Evolutionary conservation across 257 asterid species (phyloP), one percentile per base, ranked within the genome.

Genomic region (Ilex aquifolium): DNA sequence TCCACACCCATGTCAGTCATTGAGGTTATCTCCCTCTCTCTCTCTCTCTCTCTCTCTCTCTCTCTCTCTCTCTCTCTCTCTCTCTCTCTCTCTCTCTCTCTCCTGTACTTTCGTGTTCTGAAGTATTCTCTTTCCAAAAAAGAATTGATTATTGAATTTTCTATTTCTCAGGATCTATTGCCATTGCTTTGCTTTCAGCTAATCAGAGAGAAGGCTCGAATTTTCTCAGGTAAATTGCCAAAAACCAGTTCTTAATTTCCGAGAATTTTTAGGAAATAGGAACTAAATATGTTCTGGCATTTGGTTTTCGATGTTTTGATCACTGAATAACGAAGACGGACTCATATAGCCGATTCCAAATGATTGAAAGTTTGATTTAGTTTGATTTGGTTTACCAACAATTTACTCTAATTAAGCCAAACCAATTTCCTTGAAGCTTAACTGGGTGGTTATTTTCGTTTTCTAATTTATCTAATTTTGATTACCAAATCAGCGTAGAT

Each of bases 21-120:
- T 10, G 84, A 87, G 97, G 97, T 89, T 27, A n/a, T n/a, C n/a
- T n/a, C n/a, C n/a, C 59, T 32, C 61, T 48, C 31, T 10, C 6
- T 46, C 56, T n/a, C n/a, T 10, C 6, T 44, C 7, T 31, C 7
- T 21, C 4, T 27, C 59, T 32, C 61, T 48, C 31, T 10, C 6
- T 46, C 56, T n/a, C n/a, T 10, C 6, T 44, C 7, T 31, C 7
- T 21, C 4, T 27, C 59, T 32, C 61, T 48, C 31, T 10, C 6
- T 46, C 56, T 27, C 59, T 32, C 61, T 48, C 31, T 10, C 6
- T 46, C 56, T n/a, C n/a, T 10, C 6, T 44, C 7, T 31, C 7
- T 21, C 4, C 15, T 13, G 51, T 12, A 0, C 6, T 46, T 51
- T 53, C 6, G 39, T 21, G 12, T 0, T 32, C 42, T 70, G 44